Conservation (phyloP, 2,329 filamentous ascomycete genomes). For the Fusarium buharicum region DNA sequence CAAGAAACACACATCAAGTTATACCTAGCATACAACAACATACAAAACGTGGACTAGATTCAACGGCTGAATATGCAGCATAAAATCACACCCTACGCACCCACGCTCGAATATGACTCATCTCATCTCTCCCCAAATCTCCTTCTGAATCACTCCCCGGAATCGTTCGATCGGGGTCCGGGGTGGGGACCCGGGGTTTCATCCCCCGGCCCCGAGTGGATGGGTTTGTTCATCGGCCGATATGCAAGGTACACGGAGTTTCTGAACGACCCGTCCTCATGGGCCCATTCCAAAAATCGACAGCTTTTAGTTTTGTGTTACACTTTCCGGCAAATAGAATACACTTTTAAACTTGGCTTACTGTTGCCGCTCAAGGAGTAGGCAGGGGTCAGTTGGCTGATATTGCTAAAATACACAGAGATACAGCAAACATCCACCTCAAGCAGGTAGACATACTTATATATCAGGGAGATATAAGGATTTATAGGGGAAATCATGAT, state of each 20-base stretch:
- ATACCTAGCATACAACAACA: background rate
- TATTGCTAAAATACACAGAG: too few relatives aligned
- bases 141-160: background rate
- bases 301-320: slow-evolving; percentile 24
- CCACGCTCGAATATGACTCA: slow-evolving; percentile 7
- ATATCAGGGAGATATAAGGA: too few relatives aligned
- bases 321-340: slow-evolving; percentile 4
- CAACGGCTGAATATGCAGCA: background rate
- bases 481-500: too few relatives aligned
- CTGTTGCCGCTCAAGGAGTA: too few relatives aligned
- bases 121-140: slow-evolving; percentile 2
- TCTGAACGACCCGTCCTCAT: slow-evolving; percentile 20
- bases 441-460: too few relatives aligned
- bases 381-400: too few relatives aligned
- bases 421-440: too few relatives aligned
- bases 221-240: slow-evolving; percentile 19
- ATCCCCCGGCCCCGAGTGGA: too few relatives aligned
- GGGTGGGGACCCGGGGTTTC: background rate
- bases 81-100: background rate
- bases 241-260: slow-evolving; percentile 35
- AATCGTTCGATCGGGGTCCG: slow-evolving; percentile 10
- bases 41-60: background rate
- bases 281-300: slow-evolving; percentile 34
- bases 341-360: too few relatives aligned
- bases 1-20: background rate